phyloP scores from a whole-genome alignment of 2,329 filamentous ascomycete species.

The Penicillium psychrosexuale region DNA sequence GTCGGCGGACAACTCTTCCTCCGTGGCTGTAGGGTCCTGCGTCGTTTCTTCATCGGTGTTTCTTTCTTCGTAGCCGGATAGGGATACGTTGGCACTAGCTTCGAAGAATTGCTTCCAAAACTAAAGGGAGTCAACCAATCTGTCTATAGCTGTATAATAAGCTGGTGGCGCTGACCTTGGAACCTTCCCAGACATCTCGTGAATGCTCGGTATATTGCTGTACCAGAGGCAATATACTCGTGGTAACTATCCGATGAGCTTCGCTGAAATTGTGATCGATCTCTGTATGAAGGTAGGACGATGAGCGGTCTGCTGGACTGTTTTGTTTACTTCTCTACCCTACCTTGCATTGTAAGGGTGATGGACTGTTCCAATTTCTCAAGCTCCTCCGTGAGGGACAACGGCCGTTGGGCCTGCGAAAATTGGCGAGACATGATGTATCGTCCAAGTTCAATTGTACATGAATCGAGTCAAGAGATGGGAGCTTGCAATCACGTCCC shows the following conservation, averaged over 20 bases:
- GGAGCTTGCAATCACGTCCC: constrained; percentile 3
- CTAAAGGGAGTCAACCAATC: constrained; percentile 44
- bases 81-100: constrained; percentile 92
- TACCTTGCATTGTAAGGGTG: constrained; percentile 89
- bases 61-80: constrained; percentile 88
- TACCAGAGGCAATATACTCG: constrained; percentile 86
- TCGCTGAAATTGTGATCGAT: constrained; percentile 98
- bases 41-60: constrained; percentile 57
- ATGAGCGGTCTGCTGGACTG: constrained; percentile 13
- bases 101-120: constrained; percentile 99
- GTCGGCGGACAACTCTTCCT: constrained; percentile 55
- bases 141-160: constrained; percentile 5
- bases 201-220: constrained; percentile 96
- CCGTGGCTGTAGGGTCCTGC: constrained; percentile 51
- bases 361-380: constrained; percentile 96
- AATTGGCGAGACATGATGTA: constrained; percentile 51
- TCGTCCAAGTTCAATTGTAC: not conserved
- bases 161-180: constrained; percentile 62
- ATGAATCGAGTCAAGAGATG: not conserved
- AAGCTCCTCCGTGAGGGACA: constrained; percentile 89
- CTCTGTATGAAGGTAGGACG: constrained; percentile 53
- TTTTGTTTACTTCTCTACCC: constrained; percentile 19
- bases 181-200: constrained; percentile 91
- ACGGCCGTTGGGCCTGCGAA: constrained; percentile 50
- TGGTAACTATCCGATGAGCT: constrained; percentile 92